Percentiles rank a stretch among this genome's conserved stretches.
Evolutionary conservation across 78 protist species (phyloP).

Genomic region (Trichosphaerium sp.): DNA sequence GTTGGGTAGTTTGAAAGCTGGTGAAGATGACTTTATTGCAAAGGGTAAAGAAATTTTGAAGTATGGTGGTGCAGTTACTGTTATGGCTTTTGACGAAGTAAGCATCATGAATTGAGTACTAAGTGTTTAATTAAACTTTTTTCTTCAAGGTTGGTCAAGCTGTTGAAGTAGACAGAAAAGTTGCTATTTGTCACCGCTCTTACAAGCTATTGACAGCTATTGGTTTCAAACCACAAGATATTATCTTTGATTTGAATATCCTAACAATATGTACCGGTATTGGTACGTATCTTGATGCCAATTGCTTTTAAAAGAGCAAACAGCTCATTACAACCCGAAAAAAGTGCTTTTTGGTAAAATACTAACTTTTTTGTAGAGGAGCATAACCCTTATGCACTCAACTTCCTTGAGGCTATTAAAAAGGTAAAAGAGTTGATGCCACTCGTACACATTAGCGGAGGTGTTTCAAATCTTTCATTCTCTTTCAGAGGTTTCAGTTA

Average conservation of each 20-base stretch:
- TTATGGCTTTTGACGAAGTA: constrained; percentile 75
- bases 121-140: background rate
- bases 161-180: constrained; percentile 60
- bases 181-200: constrained; percentile 85
- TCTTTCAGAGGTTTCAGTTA: constrained; percentile 89
- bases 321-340: background rate
- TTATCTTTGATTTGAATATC: constrained; percentile 96
- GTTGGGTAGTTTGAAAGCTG: constrained; percentile 81
- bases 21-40: constrained; percentile 83
- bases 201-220: constrained; percentile 67
- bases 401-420: constrained; percentile 80
- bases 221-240: constrained; percentile 83
- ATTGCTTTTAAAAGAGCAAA: background rate
- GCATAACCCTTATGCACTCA: constrained; percentile 91
- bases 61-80: constrained; percentile 89
- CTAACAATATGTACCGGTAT: constrained; percentile 94
- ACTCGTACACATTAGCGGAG: constrained; percentile 74
- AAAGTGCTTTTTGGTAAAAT: background rate
- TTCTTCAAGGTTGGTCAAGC: constrained; percentile 88
- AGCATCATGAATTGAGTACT: background rate
- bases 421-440: constrained; percentile 68
- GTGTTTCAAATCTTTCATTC: constrained; percentile 97
- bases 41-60: constrained; percentile 66
- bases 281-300: background rate
- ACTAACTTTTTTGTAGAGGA: constrained; percentile 50